Evolutionary conservation across 2,329 filamentous ascomycete species (phyloP).

Genomic region (Beauveria australis): DNA sequence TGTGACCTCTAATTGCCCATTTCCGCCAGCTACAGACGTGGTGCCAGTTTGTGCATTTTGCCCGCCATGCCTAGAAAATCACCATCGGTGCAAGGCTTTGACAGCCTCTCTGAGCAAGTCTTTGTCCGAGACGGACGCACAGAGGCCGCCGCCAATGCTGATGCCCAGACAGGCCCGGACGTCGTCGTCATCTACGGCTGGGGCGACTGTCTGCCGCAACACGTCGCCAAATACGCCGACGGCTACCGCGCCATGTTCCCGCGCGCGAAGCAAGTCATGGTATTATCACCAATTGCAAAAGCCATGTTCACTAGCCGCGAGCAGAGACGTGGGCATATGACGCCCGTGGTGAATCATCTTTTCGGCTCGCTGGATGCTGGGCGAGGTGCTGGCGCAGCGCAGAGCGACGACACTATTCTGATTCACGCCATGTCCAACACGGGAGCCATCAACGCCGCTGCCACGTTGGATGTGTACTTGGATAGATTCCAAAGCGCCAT

Average conservation of each 20-base stretch:
- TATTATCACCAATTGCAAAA: slow-evolving; percentile 41
- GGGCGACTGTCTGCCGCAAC: slow-evolving; percentile 47
- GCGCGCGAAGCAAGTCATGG: slow-evolving; percentile 39
- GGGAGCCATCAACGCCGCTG: slow-evolving; percentile 44
- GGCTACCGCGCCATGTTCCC: slow-evolving; percentile 45
- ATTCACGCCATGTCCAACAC: slow-evolving; percentile 52
- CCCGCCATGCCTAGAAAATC: slow-evolving; percentile 11
- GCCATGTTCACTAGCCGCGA: slow-evolving; percentile 36
- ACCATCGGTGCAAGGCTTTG: slow-evolving; percentile 35
- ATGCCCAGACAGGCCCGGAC: slow-evolving; percentile 27
- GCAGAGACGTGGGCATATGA: slow-evolving; percentile 36
- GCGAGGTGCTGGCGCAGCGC: slow-evolving; percentile 10
- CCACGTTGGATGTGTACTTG: slow-evolving; percentile 39
- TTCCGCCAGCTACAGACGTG: not conserved
- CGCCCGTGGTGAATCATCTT: slow-evolving; percentile 33
- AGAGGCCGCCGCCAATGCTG: slow-evolving; percentile 13
- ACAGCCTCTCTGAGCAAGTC: slow-evolving; percentile 37
- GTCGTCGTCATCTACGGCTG: slow-evolving; percentile 48
- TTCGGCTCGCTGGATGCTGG: slow-evolving; percentile 17
- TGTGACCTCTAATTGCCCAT: not conserved
- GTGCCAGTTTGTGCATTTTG: not conserved
- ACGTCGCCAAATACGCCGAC: slow-evolving; percentile 47
- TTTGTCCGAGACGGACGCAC: slow-evolving; percentile 32
- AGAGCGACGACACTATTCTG: slow-evolving; percentile 27
- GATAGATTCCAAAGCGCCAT: slow-evolving; percentile 29